Evolutionary conservation across 1,284 basidiomycete species (phyloP).

Genomic region (Rhodotorula sp.): DNA sequence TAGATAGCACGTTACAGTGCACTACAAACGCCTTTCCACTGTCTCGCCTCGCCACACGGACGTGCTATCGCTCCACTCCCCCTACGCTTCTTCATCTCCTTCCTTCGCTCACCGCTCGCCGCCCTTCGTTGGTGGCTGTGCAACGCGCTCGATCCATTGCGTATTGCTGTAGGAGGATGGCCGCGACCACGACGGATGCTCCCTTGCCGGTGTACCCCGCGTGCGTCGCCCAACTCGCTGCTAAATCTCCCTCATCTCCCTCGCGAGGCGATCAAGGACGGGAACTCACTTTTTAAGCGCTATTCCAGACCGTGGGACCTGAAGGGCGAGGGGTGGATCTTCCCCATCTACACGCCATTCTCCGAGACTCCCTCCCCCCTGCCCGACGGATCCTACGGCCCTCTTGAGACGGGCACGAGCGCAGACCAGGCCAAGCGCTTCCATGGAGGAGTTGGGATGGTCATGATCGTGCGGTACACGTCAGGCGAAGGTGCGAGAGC

Average conservation of each 20-base stretch:
- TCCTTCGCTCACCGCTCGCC: too few species aligned
- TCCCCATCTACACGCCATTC: conserved; percentile 21
- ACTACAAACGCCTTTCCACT: too few species aligned
- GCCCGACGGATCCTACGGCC: not conserved
- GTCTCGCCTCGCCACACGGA: too few species aligned
- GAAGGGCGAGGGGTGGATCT: conserved; percentile 23
- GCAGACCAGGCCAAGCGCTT: conserved; percentile 12
- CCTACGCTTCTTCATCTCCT: too few species aligned
- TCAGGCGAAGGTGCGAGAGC: not conserved
- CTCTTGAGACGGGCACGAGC: conserved; percentile 12
- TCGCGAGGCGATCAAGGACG: not conserved
- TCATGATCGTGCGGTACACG: conserved; percentile 23
- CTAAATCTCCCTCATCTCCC: not conserved
- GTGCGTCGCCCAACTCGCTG: not conserved
- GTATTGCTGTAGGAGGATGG: not conserved
- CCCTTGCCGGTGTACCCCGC: not conserved
- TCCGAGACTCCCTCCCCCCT: conserved; percentile 7
- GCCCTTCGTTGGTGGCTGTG: too few species aligned
- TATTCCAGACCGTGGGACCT: conserved; percentile 22
- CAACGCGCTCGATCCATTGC: too few species aligned
- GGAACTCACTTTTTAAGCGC: not conserved
- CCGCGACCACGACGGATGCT: not conserved
- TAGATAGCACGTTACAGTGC: too few species aligned
- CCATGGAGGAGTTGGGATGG: conserved; percentile 22
- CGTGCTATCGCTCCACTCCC: too few species aligned